These are phyloP conservation scores for Ceratobasidium sp. DNA, from an alignment of 1,284 basidiomycete species.

Conservation along the genomic window DNA sequence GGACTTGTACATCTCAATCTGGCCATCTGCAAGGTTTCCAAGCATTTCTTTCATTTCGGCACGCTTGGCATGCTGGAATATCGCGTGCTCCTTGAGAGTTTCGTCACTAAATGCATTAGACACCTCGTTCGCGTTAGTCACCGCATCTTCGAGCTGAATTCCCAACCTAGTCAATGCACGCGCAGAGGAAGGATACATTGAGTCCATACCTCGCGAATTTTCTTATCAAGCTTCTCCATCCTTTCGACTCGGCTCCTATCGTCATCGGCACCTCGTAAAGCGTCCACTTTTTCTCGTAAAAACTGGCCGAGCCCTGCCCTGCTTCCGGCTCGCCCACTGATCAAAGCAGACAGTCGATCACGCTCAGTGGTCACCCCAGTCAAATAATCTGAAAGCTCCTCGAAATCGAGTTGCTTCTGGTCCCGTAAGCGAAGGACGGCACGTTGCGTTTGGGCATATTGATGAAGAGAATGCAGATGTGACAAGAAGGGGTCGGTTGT, in stretches of 20 bases:
- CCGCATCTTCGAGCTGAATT: slow-evolving; percentile 89
- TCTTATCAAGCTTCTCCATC: slow-evolving; percentile 89
- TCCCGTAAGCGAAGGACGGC: slow-evolving; percentile 93
- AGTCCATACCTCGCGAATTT: slow-evolving; percentile 86
- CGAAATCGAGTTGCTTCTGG: slow-evolving; percentile 98
- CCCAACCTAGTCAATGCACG: not conserved
- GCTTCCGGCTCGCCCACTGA: slow-evolving; percentile 77
- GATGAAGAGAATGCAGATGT: slow-evolving; percentile 86
- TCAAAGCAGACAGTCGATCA: slow-evolving; percentile 86
- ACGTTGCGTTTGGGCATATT: slow-evolving; percentile 89
- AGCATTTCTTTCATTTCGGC: slow-evolving; percentile 96
- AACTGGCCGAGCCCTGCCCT: slow-evolving; percentile 84
- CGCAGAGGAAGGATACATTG: not conserved
- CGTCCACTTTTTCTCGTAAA: slow-evolving; percentile 92
- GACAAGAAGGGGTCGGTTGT: slow-evolving; percentile 87
- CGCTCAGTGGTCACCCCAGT: slow-evolving; percentile 90
- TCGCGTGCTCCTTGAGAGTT: slow-evolving; percentile 85
- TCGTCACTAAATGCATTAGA: slow-evolving; percentile 95
- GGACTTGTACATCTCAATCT: slow-evolving; percentile 88
- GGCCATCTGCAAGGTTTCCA: slow-evolving; percentile 85
- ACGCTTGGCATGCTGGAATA: slow-evolving; percentile 90
- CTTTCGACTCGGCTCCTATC: slow-evolving; percentile 90
- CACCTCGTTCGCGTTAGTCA: slow-evolving; percentile 92
- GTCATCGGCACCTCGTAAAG: slow-evolving; percentile 89
- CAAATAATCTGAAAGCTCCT: slow-evolving; percentile 95